Conservation (phyloP, 306 rosid genomes). For the Mimosa bimucronata region DNA sequence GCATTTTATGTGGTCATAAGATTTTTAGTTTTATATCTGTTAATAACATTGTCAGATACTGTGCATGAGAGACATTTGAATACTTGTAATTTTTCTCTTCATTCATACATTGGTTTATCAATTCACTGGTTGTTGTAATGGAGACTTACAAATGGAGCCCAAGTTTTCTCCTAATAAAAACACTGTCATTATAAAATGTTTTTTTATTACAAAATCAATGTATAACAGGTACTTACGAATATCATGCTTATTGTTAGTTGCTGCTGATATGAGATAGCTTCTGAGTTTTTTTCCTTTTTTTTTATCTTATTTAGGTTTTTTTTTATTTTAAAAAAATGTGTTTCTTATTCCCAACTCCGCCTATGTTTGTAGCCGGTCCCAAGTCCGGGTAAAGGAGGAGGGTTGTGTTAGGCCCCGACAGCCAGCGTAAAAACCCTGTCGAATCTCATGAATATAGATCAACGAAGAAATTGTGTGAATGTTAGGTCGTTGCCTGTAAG, state of each 20-base stretch:
- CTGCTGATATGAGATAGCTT: background rate
- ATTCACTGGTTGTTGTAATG: background rate
- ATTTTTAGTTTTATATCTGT: background rate
- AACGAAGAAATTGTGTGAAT: too few species aligned
- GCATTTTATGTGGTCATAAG: background rate
- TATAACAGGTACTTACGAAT: background rate
- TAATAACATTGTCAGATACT: background rate
- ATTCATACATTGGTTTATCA: conserved; percentile 7
- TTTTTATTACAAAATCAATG: background rate
- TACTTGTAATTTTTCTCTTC: background rate
- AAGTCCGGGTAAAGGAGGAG: too few species aligned
- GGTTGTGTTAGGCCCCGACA: too few species aligned
- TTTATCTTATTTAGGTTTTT: background rate
- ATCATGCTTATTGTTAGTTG: background rate
- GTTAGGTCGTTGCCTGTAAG: too few species aligned
- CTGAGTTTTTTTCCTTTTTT: background rate
- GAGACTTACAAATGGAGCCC: background rate
- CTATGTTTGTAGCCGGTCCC: too few species aligned
- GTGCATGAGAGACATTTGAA: background rate
- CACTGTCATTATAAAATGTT: background rate
- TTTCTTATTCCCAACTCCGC: too few species aligned
- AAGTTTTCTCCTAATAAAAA: background rate
- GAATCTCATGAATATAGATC: too few species aligned
- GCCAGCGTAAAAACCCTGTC: too few species aligned
- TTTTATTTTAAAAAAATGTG: too few species aligned